Evolutionary conservation across 306 rosid species (phyloP), one percentile per base, ranked within the genome.

Genomic region (Citrullus mucosospermus): DNA sequence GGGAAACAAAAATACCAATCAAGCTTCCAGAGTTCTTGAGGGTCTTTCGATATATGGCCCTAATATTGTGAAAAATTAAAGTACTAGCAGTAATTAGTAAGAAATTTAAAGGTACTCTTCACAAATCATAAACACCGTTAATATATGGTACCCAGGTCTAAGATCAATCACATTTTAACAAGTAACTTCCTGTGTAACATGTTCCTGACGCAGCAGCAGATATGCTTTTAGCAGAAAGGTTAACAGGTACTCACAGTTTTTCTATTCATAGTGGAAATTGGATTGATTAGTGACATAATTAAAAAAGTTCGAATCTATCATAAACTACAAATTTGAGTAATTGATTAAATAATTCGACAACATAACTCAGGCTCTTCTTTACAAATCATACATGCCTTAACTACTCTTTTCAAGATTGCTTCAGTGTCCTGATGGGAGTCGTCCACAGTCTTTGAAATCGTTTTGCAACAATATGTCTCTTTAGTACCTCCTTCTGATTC

Each of bases 371-470:
- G 56, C 18, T 70, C 20, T 22, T 70, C 13, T 70, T 48, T 53
- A 16, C 43, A 46, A 25, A 72, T 72, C 60, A 28, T 28, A 50
- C 59, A 72, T 15, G 59, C 59, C 57, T 72, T 72, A 50, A 50
- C 77, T 38, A 83, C 89, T 85, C 91, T 90, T 89, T 91, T 93
- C 89, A 93, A 88, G 80, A 90, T 87, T 48, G 91, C 93, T 82
- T 93, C 95, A 0, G 83, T 77, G 10, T 93, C 90, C 66, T 91
- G 97, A 84, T 93, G 98, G 63, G 97, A 93, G 66, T 91, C 90
- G 86, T 91, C 98, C 53, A 93, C 95, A 11, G 95, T 91, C 85
- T 93, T 93, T 1, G 91, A 86, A 81, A 89, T 82, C 1, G 83
- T 84, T 93, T 95, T 30, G 98, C 96, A 77, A 90, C 86, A 43